Evolutionary conservation across 1,139 yeast species (phyloP).

Genomic region (Ogataea hybrid): DNA sequence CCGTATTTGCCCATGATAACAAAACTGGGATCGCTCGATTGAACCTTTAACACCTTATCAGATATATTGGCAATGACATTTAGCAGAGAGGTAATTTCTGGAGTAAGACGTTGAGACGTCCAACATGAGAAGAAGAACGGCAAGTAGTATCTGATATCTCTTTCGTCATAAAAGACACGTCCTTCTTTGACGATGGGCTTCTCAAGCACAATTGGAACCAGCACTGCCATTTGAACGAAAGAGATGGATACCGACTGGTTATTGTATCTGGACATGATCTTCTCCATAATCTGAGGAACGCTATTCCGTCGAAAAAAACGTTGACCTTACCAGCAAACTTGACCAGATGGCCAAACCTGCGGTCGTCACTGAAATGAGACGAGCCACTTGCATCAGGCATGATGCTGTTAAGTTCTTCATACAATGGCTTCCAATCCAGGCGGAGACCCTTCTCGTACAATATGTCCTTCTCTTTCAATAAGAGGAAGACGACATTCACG

Average conservation of each 20-base stretch:
- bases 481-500: conserved; percentile 58
- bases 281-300: conserved; percentile 32
- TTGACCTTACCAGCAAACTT: conserved; percentile 39
- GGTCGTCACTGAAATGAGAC: conserved; percentile 36
- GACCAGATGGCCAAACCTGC: conserved; percentile 35
- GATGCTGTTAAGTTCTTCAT: conserved; percentile 43
- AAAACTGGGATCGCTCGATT: conserved; percentile 34
- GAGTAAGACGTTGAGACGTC: conserved; percentile 59
- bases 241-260: conserved; percentile 58
- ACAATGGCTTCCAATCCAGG: conserved; percentile 55
- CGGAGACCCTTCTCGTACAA: conserved; percentile 41
- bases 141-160: conserved; percentile 53
- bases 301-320: conserved; percentile 36
- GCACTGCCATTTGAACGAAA: conserved; percentile 52
- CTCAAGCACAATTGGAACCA: conserved; percentile 44
- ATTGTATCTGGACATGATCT: conserved; percentile 44
- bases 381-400: conserved; percentile 45
- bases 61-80: conserved; percentile 66
- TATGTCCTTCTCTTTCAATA: conserved; percentile 50
- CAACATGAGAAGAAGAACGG: conserved; percentile 75
- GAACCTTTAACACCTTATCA: conserved; percentile 42
- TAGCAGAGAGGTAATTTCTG: conserved; percentile 65
- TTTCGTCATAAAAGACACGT: conserved; percentile 30
- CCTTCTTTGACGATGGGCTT: conserved; percentile 22
- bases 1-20: conserved; percentile 49